phyloP scores from a whole-genome alignment of 352 stramenopile species.

The Thalassiosira exigua region DNA sequence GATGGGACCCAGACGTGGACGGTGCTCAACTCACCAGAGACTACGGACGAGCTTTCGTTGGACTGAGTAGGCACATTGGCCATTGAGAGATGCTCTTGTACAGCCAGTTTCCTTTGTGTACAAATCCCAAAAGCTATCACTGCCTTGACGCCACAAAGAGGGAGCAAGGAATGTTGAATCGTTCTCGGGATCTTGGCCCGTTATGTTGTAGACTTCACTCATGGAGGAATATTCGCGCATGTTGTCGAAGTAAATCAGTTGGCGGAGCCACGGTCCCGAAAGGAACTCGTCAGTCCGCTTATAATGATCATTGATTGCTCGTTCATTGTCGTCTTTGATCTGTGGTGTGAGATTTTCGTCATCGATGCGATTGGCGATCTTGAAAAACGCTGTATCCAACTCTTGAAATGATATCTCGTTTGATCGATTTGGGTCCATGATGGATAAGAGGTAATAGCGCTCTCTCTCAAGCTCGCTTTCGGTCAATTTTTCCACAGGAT shows the following conservation, averaged over 20 bases:
- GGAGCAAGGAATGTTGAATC: conserved; percentile 47
- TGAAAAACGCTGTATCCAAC: conserved; percentile 44
- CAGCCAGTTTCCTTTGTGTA: conserved; percentile 64
- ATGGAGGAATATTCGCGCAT: conserved; percentile 57
- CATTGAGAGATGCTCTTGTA: conserved; percentile 46
- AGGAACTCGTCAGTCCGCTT: conserved; percentile 43
- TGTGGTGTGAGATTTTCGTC: conserved; percentile 48
- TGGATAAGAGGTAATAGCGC: conserved; percentile 43
- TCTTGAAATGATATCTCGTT: conserved; percentile 55
- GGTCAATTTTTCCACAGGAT: conserved; percentile 32
- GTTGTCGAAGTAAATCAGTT: conserved; percentile 68
- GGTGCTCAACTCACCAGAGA: conserved; percentile 35
- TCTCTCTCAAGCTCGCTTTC: conserved; percentile 48
- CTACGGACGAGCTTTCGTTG: conserved; percentile 64
- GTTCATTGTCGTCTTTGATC: conserved; percentile 1
- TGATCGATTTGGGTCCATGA: conserved; percentile 35
- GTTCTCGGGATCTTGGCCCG: conserved; percentile 30
- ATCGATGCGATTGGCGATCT: conserved; percentile 40
- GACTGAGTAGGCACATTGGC: conserved; percentile 48
- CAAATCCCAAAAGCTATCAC: conserved; percentile 66
- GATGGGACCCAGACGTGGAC: background rate
- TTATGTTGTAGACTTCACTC: conserved; percentile 58
- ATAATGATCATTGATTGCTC: conserved; percentile 15
- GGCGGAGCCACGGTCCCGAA: conserved; percentile 33
- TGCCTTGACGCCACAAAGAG: conserved; percentile 51